phyloP scores from a whole-genome alignment of 2,329 filamentous ascomycete genomes.

The Didymellaceae sp. region DNA sequence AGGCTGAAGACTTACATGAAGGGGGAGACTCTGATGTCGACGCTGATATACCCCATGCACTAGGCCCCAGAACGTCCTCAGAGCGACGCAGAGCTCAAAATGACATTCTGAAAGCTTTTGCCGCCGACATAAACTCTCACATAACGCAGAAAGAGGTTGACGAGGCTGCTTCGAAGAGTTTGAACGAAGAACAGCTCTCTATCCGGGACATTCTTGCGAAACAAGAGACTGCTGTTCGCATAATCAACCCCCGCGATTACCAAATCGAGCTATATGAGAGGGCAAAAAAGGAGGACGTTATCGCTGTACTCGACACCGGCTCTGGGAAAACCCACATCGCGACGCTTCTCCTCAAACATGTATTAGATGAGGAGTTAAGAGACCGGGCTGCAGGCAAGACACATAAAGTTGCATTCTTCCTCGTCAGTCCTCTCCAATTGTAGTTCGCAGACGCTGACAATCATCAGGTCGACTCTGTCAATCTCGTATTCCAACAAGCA shows the following conservation, averaged over 20 bases:
- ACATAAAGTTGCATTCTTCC: slow-evolving; percentile 79
- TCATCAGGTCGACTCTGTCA: slow-evolving; percentile 77
- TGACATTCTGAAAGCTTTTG: slow-evolving; percentile 51
- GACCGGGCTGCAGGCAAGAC: slow-evolving; percentile 65
- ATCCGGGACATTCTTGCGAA: slow-evolving; percentile 61
- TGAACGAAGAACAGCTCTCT: slow-evolving; percentile 58
- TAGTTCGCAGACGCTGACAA: slow-evolving; percentile 5
- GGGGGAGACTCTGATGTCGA: slow-evolving; percentile 34
- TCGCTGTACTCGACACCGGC: slow-evolving; percentile 94
- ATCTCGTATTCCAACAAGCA: slow-evolving; percentile 88
- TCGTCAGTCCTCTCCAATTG: slow-evolving; percentile 58
- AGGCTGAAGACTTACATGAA: background rate
- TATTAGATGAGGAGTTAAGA: slow-evolving; percentile 78
- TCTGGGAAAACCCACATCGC: slow-evolving; percentile 98
- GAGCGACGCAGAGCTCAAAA: slow-evolving; percentile 53
- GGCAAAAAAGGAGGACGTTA: slow-evolving; percentile 83
- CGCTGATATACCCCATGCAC: slow-evolving; percentile 25
- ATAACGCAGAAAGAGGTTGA: slow-evolving; percentile 51
- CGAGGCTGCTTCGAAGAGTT: slow-evolving; percentile 38
- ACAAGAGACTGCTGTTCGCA: slow-evolving; percentile 64
- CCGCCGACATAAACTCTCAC: slow-evolving; percentile 52
- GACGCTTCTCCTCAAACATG: slow-evolving; percentile 78
- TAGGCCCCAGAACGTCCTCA: slow-evolving; percentile 34
- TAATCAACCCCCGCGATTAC: slow-evolving; percentile 83
- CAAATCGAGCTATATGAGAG: slow-evolving; percentile 90